These are phyloP conservation scores for Dryadomyces quercus-mongolicae DNA, from an alignment of 2,329 filamentous ascomycete genomes.

Conservation along the genomic window DNA sequence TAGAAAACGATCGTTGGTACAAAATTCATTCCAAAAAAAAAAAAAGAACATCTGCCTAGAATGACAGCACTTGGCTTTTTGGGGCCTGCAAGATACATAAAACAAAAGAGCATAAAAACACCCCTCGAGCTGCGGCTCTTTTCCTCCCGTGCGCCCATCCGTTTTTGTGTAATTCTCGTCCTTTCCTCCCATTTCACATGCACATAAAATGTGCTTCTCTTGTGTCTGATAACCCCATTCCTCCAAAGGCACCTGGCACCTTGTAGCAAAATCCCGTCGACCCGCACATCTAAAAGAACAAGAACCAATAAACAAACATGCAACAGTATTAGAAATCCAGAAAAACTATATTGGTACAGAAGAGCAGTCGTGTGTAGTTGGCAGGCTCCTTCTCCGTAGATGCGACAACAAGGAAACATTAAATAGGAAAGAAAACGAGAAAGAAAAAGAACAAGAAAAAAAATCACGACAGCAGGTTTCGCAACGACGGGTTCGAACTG, in stretches of 20 bases:
- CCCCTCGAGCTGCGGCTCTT: not conserved
- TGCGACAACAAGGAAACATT: not conserved
- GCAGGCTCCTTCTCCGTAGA: too few species aligned
- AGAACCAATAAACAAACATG: not conserved
- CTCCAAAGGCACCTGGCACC: too few species aligned
- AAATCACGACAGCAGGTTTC: constrained; percentile 54
- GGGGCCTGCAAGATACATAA: not conserved
- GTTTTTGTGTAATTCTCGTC: not conserved
- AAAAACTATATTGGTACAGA: not conserved
- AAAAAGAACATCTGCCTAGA: constrained; percentile 14
- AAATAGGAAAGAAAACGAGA: not conserved
- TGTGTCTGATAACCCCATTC: not conserved
- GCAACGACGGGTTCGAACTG: constrained; percentile 64
- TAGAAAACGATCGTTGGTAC: too few species aligned
- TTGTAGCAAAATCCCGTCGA: not conserved
- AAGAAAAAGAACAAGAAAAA: not conserved
- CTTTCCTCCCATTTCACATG: not conserved
- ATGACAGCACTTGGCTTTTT: not conserved
- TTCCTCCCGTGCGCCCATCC: not conserved
- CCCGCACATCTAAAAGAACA: not conserved
- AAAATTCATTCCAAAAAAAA: too few species aligned
- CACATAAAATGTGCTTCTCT: too few species aligned
- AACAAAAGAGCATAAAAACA: not conserved
- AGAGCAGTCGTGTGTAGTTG: too few species aligned
- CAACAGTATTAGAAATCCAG: not conserved